These are phyloP conservation scores for Verticillium tricorpus DNA, from an alignment of 2,329 filamentous ascomycete genomes.

Conservation along the genomic window DNA sequence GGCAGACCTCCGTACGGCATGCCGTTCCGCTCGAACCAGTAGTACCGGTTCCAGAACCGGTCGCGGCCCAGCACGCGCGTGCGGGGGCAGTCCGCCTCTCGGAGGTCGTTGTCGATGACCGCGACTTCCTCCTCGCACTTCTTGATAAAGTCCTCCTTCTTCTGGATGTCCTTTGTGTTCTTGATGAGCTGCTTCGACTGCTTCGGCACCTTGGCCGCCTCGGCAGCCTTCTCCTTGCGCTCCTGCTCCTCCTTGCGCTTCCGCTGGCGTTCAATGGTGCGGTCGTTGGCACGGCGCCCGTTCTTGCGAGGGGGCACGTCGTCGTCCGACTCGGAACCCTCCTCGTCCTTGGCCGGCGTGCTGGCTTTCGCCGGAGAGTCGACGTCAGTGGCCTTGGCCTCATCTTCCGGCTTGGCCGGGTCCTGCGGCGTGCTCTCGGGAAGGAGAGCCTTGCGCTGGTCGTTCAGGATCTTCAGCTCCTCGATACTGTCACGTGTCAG, in stretches of 20 bases:
- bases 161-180: slow-evolving; percentile 81
- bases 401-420: slow-evolving; percentile 43
- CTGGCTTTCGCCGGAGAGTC: slow-evolving; percentile 53
- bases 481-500: slow-evolving; percentile 51
- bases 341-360: slow-evolving; percentile 52
- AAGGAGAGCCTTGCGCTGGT: slow-evolving; percentile 67
- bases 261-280: slow-evolving; percentile 66
- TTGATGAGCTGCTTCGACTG: slow-evolving; percentile 87
- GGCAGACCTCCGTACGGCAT: slow-evolving; percentile 93
- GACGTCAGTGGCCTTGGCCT: slow-evolving; percentile 56
- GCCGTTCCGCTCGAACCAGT: slow-evolving; percentile 98
- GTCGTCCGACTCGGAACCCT: slow-evolving; percentile 65
- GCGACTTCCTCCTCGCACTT: slow-evolving; percentile 82
- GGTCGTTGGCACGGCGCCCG: slow-evolving; percentile 59
- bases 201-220: slow-evolving; percentile 63
- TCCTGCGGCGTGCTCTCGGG: slow-evolving; percentile 64
- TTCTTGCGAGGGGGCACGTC: slow-evolving; percentile 49
- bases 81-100: slow-evolving; percentile 88
- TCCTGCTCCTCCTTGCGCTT: slow-evolving; percentile 73
- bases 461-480: slow-evolving; percentile 65
- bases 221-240: slow-evolving; percentile 50
- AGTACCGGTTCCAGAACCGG: slow-evolving; percentile 97
- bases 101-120: slow-evolving; percentile 82
- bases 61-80: slow-evolving; percentile 89
- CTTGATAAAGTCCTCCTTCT: slow-evolving; percentile 75